A percentile compares a stretch with the other conserved stretches of the same genome.
These are phyloP conservation scores for Ophiostoma montium DNA, from an alignment of 2,329 filamentous ascomycete genomes.

Conservation along the genomic window DNA sequence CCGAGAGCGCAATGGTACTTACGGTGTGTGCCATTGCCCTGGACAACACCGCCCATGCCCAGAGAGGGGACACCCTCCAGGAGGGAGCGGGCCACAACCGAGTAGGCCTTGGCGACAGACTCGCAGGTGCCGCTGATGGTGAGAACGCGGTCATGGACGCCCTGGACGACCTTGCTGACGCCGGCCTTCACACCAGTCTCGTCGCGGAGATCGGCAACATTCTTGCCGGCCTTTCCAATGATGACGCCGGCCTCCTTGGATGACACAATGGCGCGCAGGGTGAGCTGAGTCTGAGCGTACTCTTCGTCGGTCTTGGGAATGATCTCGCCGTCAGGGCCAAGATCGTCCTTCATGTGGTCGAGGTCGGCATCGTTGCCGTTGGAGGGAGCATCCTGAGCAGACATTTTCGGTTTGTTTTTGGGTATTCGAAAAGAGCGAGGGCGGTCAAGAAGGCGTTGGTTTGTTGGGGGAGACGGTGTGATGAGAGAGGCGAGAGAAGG, in stretches of 20 bases:
- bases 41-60: conserved; percentile 86
- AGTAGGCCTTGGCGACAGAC: conserved; percentile 81
- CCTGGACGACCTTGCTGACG: conserved; percentile 96
- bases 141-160: conserved; percentile 91
- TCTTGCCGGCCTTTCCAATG: conserved; percentile 97
- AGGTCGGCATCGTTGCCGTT: conserved; percentile 48
- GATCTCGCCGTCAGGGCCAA: conserved; percentile 61
- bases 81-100: conserved; percentile 79
- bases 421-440: conserved; percentile 4
- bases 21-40: conserved; percentile 89
- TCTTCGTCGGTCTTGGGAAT: conserved; percentile 91
- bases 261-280: conserved; percentile 91
- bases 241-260: conserved; percentile 98
- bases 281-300: conserved; percentile 84
- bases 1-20: conserved; percentile 28
- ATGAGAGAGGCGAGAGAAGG: not conserved
- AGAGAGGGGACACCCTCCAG: conserved; percentile 87
- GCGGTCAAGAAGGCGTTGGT: conserved; percentile 9
- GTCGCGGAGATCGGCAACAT: conserved; percentile 90
- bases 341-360: conserved; percentile 53
- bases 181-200: conserved; percentile 97
- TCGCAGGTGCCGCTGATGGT: conserved; percentile 87
- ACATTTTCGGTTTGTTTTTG: conserved; percentile 32
- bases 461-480: not conserved
- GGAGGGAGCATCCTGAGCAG: conserved; percentile 42